Percentiles rank a stretch among this genome's conserved stretches.
Conservation (phyloP, 1,284 basidiomycete genomes). For the Rhodofomes roseus region DNA sequence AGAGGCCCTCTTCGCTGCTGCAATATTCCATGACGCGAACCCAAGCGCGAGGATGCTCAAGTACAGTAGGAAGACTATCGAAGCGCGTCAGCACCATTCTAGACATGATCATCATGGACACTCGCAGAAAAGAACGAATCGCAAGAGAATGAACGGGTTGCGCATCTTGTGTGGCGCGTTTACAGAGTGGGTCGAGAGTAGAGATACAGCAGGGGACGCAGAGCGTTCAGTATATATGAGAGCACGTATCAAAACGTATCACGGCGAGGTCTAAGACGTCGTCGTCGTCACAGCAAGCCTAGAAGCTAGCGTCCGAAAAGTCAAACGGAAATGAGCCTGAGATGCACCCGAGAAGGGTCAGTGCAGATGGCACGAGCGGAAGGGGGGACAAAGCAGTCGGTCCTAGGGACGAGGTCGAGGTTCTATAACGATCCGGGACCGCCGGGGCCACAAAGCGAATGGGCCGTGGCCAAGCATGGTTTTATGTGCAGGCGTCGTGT, state of each 20-base stretch:
- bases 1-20: conserved; percentile 27
- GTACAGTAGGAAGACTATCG: conserved; percentile 47
- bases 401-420: not conserved
- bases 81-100: conserved; percentile 3
- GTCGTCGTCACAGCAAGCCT: not conserved
- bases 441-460: conserved; percentile 19
- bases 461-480: conserved; percentile 8
- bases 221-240: not conserved
- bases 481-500: conserved; percentile 9
- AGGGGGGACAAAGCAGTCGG: not conserved
- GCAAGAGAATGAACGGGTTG: conserved; percentile 46
- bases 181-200: conserved; percentile 7
- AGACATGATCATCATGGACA: not conserved
- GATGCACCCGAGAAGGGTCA: not conserved
- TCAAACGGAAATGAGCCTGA: conserved; percentile 1
- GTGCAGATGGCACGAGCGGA: not conserved
- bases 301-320: not conserved
- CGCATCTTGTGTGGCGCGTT: conserved; percentile 23
- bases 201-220: conserved; percentile 1
- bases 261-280: not conserved
- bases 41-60: conserved; percentile 48
- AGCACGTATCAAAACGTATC: not conserved
- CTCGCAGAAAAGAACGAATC: conserved; percentile 57
- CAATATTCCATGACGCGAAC: conserved; percentile 58
- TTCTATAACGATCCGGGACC: conserved; percentile 23